phyloP scores from a whole-genome alignment of 495 filamentous ascomycete genomes.

The Trichoderma orchidacearum region DNA sequence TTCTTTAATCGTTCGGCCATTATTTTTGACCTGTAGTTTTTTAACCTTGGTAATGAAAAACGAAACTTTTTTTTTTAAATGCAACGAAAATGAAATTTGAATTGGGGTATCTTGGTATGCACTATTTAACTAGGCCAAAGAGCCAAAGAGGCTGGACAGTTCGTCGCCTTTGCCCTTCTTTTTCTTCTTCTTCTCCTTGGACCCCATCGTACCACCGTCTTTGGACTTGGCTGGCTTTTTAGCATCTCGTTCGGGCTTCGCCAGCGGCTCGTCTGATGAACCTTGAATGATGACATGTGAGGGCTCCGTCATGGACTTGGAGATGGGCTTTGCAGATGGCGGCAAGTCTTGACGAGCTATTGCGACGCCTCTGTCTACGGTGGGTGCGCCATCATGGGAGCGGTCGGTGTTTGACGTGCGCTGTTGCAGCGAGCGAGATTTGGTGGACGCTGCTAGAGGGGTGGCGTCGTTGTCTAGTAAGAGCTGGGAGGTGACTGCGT shows the following conservation, averaged over 20 bases:
- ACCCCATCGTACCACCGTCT: constrained; percentile 4
- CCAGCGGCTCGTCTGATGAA: not conserved
- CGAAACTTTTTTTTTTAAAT: not conserved
- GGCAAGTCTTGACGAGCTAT: constrained; percentile 8
- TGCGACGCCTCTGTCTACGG: not conserved
- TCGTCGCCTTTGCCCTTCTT: constrained; percentile 14
- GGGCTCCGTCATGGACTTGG: not conserved
- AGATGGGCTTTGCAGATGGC: not conserved
- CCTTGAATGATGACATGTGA: not conserved
- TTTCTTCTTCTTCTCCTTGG: constrained; percentile 13
- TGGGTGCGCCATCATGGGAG: not conserved
- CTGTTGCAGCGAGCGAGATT: not conserved
- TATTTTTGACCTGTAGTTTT: not conserved
- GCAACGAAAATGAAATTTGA: too few relatives aligned
- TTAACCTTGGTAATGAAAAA: not conserved
- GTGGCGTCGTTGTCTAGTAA: not conserved
- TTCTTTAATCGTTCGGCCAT: not conserved
- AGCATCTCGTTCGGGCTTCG: not conserved
- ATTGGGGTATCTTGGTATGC: too few relatives aligned
- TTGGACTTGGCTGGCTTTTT: constrained; percentile 7
- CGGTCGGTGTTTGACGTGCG: not conserved
- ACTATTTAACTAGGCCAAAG: constrained; percentile 7
- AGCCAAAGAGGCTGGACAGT: constrained; percentile 20
- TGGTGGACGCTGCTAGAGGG: not conserved
- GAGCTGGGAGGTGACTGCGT: constrained; percentile 23